phyloP scores from a whole-genome alignment of 768 basidiomycete species.

The Pisolithus orientalis region DNA sequence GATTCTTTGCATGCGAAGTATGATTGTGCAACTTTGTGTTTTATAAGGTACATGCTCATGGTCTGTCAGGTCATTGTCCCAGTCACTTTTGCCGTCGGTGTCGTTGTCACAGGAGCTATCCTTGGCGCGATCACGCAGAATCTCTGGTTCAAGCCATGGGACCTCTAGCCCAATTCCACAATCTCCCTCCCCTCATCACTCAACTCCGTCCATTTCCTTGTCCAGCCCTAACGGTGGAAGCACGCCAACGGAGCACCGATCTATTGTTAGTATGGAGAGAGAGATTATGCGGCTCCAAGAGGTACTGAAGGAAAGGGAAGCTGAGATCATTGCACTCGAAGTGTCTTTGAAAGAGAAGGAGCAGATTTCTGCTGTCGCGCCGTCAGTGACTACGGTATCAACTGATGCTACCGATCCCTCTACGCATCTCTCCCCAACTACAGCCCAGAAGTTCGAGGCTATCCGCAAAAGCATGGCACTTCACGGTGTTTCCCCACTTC shows the following conservation, averaged over 20 bases:
- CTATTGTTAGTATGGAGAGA: slow-evolving; percentile 79
- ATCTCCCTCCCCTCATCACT: slow-evolving; percentile 46
- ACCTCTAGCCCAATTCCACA: slow-evolving; percentile 62
- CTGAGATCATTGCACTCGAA: slow-evolving; percentile 82
- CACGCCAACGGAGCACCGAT: slow-evolving; percentile 52
- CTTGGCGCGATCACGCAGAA: slow-evolving; percentile 80
- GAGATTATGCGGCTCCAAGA: slow-evolving; percentile 96
- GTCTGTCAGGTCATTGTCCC: slow-evolving; percentile 72
- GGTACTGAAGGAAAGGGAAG: slow-evolving; percentile 83
- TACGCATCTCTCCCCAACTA: slow-evolving; percentile 59
- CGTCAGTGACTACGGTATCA: slow-evolving; percentile 2
- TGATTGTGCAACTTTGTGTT: slow-evolving; percentile 10
- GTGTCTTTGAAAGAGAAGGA: slow-evolving; percentile 37
- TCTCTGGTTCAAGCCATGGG: slow-evolving; percentile 70
- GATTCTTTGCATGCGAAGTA: slow-evolving; percentile 88
- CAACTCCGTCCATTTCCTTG: slow-evolving; percentile 55
- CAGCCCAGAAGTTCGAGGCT: slow-evolving; percentile 66
- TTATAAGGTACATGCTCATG: slow-evolving; percentile 6
- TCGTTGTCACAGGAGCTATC: slow-evolving; percentile 97
- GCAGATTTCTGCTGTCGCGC: background rate
- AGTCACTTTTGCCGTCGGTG: slow-evolving; percentile 89
- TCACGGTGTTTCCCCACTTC: slow-evolving; percentile 30
- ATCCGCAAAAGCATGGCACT: slow-evolving; percentile 62
- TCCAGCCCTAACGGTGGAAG: slow-evolving; percentile 28
- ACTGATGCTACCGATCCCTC: slow-evolving; percentile 18